Conservation (phyloP, 1,139 yeast species). For the Debaryomyces sp. region DNA sequence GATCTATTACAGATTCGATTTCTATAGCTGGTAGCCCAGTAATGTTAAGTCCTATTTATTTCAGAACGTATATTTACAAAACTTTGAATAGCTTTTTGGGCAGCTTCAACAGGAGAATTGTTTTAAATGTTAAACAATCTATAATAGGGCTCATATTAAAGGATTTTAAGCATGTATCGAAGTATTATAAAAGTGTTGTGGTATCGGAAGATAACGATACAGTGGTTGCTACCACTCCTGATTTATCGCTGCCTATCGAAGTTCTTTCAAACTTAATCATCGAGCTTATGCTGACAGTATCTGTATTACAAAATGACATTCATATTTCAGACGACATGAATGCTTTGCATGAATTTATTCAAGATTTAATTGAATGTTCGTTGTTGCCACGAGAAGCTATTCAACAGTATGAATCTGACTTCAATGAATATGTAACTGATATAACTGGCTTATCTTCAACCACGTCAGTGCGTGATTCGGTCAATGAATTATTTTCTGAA, state of each 20-base stretch:
- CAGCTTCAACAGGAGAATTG: slow-evolving; percentile 33
- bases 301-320: slow-evolving; percentile 31
- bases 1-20: slow-evolving; percentile 20
- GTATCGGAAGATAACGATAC: slow-evolving; percentile 12
- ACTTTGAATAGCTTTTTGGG: slow-evolving; percentile 33
- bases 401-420: slow-evolving; percentile 51
- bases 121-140: slow-evolving; percentile 19
- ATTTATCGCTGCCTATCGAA: slow-evolving; percentile 18
- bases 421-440: slow-evolving; percentile 69
- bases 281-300: slow-evolving; percentile 28
- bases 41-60: slow-evolving; percentile 23
- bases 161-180: slow-evolving; percentile 24
- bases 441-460: slow-evolving; percentile 65
- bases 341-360: slow-evolving; percentile 20
- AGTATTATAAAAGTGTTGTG: slow-evolving; percentile 17
- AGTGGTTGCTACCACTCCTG: slow-evolving; percentile 14
- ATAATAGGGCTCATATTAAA: slow-evolving; percentile 19
- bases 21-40: slow-evolving; percentile 21
- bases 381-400: slow-evolving; percentile 28
- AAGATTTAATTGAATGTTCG: slow-evolving; percentile 26
- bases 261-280: slow-evolving; percentile 17
- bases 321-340: slow-evolving; percentile 16
- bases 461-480: slow-evolving; percentile 53
- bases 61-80: slow-evolving; percentile 32
- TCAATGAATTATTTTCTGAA: slow-evolving; percentile 53